phyloP scores from a whole-genome alignment of 495 filamentous ascomycete species.

The Neurospora sp. region DNA sequence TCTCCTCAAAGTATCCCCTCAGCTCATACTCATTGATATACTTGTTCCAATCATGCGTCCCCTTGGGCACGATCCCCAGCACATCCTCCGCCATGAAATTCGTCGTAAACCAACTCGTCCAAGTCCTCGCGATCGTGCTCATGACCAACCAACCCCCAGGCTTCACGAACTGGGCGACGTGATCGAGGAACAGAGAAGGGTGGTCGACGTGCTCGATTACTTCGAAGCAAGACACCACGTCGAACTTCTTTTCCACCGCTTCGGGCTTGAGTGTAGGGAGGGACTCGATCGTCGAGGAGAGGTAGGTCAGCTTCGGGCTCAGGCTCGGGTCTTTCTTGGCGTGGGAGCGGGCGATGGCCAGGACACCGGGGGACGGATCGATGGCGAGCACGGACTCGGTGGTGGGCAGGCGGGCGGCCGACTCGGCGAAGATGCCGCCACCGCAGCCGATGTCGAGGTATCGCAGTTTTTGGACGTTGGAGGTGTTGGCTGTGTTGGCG shows the following conservation, averaged over 20 bases:
- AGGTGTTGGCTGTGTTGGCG: constrained; percentile 21
- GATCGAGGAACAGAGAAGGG: constrained; percentile 58
- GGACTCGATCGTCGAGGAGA: constrained; percentile 60
- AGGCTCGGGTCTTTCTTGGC: constrained; percentile 55
- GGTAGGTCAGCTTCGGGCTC: constrained; percentile 55
- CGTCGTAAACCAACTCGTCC: constrained; percentile 80
- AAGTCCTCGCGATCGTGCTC: constrained; percentile 81
- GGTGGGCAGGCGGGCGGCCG: constrained; percentile 62
- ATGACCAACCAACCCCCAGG: constrained; percentile 90
- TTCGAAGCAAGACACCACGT: constrained; percentile 82
- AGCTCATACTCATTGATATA: constrained; percentile 87
- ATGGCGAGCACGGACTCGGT: constrained; percentile 68
- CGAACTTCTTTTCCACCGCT: constrained; percentile 38
- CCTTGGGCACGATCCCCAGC: constrained; percentile 74
- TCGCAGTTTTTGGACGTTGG: constrained; percentile 27
- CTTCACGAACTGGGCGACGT: constrained; percentile 59
- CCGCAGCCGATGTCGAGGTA: constrained; percentile 95
- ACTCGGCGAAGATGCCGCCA: constrained; percentile 92
- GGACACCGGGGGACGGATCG: constrained; percentile 71
- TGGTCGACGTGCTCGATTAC: constrained; percentile 84
- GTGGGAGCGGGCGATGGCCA: constrained; percentile 69
- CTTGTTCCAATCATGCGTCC: constrained; percentile 92
- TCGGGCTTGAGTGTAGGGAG: constrained; percentile 35
- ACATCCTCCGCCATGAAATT: constrained; percentile 89
- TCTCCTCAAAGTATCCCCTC: constrained; percentile 42